phyloP scores from a whole-genome alignment of 805 yeast genomes.

The Candida chilensis region DNA sequence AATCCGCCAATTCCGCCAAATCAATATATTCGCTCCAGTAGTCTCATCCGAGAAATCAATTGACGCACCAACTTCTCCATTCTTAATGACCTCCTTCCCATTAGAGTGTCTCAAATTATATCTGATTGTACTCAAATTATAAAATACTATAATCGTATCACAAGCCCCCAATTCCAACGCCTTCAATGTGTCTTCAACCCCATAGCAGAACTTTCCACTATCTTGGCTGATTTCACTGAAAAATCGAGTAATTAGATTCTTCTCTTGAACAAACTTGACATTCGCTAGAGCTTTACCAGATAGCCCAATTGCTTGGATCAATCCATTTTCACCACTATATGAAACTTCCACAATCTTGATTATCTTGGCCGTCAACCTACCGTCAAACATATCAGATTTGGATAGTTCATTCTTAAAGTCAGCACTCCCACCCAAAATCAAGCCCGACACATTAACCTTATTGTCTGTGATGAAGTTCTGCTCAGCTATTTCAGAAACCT shows the following conservation, averaged over 20 bases:
- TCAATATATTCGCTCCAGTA: conserved; percentile 68
- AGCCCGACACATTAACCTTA: conserved; percentile 89
- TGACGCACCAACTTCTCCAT: too few species aligned
- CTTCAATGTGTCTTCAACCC: conserved; percentile 92
- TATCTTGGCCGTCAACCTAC: conserved; percentile 78
- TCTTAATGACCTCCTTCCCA: conserved; percentile 66
- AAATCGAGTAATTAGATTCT: conserved; percentile 84
- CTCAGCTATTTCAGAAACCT: conserved; percentile 96
- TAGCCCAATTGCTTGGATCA: conserved; percentile 97
- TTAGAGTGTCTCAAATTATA: conserved; percentile 78
- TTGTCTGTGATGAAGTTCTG: conserved; percentile 94
- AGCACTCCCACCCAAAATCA: conserved; percentile 97
- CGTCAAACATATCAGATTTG: conserved; percentile 89
- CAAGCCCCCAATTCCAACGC: conserved; percentile 96
- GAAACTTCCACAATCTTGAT: conserved; percentile 93
- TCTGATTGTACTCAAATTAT: conserved; percentile 80
- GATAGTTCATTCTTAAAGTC: conserved; percentile 95
- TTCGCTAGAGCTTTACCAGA: conserved; percentile 95
- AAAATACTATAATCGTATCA: conserved; percentile 87
- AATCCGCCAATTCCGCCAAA: conserved; percentile 99
- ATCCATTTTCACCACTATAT: conserved; percentile 99
- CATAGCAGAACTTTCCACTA: conserved; percentile 95
- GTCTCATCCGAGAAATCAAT: conserved; percentile 63
- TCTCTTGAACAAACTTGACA: conserved; percentile 96
- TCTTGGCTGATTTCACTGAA: conserved; percentile 98